phyloP scores from a whole-genome alignment of 2,329 filamentous ascomycete species.

The Alternaria ethzedia region DNA sequence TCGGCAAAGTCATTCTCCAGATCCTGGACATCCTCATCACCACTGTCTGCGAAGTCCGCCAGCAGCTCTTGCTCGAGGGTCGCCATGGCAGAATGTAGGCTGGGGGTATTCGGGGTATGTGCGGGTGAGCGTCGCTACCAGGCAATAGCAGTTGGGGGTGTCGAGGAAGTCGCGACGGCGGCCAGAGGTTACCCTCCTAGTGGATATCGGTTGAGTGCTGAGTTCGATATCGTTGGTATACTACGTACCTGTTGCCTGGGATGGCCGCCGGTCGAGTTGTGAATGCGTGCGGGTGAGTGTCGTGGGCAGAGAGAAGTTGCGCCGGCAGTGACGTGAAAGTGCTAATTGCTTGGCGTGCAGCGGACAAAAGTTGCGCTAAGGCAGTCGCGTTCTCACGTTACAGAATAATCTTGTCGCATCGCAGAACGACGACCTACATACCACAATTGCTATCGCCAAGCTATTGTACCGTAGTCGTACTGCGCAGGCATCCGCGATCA shows the following conservation, averaged over 20 bases:
- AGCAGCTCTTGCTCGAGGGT: slow-evolving; percentile 91
- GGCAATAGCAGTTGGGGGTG: neutral
- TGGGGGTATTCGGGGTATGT: neutral
- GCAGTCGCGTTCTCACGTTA: slow-evolving; percentile 8
- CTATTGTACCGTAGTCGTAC: neutral
- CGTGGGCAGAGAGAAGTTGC: slow-evolving; percentile 7
- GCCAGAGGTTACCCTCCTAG: slow-evolving; percentile 33
- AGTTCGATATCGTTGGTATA: slow-evolving; percentile 15
- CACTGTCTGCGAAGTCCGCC: slow-evolving; percentile 87
- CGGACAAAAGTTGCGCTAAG: slow-evolving; percentile 22
- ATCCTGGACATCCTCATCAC: slow-evolving; percentile 58
- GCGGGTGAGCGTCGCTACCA: neutral
- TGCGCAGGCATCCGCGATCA: neutral
- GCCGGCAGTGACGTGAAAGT: slow-evolving; percentile 20
- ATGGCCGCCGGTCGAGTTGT: slow-evolving; percentile 17
- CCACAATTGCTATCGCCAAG: neutral
- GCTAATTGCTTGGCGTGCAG: slow-evolving; percentile 25
- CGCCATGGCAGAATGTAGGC: slow-evolving; percentile 64
- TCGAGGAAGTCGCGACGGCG: slow-evolving; percentile 21
- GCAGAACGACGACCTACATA: neutral
- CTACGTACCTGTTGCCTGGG: slow-evolving; percentile 30
- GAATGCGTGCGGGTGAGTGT: slow-evolving; percentile 6
- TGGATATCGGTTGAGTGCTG: slow-evolving; percentile 26
- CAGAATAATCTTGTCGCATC: neutral
- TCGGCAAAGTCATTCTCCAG: slow-evolving; percentile 47